A percentile compares a stretch with the other conserved stretches of the same genome.
Evolutionary conservation across 2,329 filamentous ascomycete genomes (phyloP).

Genomic region (Colletotrichum sp.): DNA sequence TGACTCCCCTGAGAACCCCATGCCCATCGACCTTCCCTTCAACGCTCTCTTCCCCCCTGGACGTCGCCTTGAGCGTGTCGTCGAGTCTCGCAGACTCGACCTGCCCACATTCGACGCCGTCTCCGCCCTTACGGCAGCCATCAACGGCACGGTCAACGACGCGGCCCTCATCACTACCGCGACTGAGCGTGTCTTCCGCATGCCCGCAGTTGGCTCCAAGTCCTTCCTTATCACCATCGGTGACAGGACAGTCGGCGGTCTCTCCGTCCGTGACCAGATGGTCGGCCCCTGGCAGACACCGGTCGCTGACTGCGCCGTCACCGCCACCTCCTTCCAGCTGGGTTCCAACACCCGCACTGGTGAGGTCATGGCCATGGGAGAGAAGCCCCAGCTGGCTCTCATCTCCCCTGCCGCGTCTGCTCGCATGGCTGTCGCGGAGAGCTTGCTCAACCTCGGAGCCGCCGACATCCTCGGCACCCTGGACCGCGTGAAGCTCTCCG

Average conservation of each 20-base stretch:
- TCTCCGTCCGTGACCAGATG: slow-evolving; percentile 91
- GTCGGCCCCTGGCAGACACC: slow-evolving; percentile 96
- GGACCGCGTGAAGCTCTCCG: slow-evolving; percentile 83
- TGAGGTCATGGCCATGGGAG: slow-evolving; percentile 98
- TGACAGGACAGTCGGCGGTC: slow-evolving; percentile 88
- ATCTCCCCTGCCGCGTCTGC: slow-evolving; percentile 91
- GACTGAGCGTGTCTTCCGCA: slow-evolving; percentile 78
- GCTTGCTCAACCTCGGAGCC: slow-evolving; percentile 90
- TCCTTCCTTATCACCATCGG: slow-evolving; percentile 97
- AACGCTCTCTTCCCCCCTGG: slow-evolving; percentile 86
- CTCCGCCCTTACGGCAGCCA: slow-evolving; percentile 68
- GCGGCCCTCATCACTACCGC: slow-evolving; percentile 66
- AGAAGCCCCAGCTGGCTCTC: slow-evolving; percentile 86
- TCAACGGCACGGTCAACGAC: slow-evolving; percentile 58
- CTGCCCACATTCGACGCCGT: slow-evolving; percentile 76
- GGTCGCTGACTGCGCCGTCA: slow-evolving; percentile 93
- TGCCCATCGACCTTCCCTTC: slow-evolving; percentile 89
- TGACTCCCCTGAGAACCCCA: slow-evolving; percentile 75
- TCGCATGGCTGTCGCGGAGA: slow-evolving; percentile 95
- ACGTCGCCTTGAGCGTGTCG: slow-evolving; percentile 78
- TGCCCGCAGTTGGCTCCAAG: slow-evolving; percentile 95
- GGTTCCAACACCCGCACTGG: slow-evolving; percentile 74
- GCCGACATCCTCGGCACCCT: slow-evolving; percentile 74
- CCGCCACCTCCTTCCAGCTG: slow-evolving; percentile 77
- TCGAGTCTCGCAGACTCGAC: slow-evolving; percentile 70